Percentiles rank a stretch among this genome's conserved stretches.
Conservation (phyloP, 2,329 filamentous ascomycete species). For the Neonectria coccinea region DNA sequence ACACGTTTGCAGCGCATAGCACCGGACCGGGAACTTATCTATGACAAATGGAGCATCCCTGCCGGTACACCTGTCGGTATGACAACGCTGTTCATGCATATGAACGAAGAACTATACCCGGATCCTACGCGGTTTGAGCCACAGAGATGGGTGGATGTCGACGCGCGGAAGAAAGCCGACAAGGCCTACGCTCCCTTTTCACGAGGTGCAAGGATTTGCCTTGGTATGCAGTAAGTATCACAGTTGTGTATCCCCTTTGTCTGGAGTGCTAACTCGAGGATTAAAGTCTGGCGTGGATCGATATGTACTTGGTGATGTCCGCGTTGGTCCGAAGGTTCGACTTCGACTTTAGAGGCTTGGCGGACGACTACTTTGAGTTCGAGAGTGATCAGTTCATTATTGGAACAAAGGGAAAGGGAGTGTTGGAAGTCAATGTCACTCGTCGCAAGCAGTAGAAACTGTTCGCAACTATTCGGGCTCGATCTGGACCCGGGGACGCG, state of each 20-base stretch:
- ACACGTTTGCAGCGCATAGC: too few relatives aligned
- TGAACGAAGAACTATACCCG: constrained; percentile 3
- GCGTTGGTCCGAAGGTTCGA: constrained; percentile 3
- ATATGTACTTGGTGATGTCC: neutral
- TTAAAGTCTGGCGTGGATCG: too few relatives aligned
- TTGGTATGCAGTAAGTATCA: too few relatives aligned
- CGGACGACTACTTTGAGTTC: constrained; percentile 6
- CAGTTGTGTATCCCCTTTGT: too few relatives aligned
- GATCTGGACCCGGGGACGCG: too few relatives aligned
- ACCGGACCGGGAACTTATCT: too few relatives aligned
- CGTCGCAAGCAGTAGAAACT: neutral
- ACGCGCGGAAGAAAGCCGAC: too few relatives aligned
- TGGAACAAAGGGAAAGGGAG: neutral
- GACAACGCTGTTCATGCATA: constrained; percentile 4
- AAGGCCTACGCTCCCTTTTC: too few relatives aligned
- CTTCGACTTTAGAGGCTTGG: neutral
- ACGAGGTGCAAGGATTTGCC: too few relatives aligned
- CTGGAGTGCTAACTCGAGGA: too few relatives aligned
- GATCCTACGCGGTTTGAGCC: neutral
- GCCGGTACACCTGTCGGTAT: neutral
- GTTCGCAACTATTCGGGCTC: too few relatives aligned
- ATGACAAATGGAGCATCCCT: too few relatives aligned
- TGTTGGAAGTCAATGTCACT: neutral
- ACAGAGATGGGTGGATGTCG: constrained; percentile 1
- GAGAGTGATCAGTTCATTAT: constrained; percentile 7